Conservation (phyloP, 306 rosid species). For the Lathyrus sativus region DNA sequence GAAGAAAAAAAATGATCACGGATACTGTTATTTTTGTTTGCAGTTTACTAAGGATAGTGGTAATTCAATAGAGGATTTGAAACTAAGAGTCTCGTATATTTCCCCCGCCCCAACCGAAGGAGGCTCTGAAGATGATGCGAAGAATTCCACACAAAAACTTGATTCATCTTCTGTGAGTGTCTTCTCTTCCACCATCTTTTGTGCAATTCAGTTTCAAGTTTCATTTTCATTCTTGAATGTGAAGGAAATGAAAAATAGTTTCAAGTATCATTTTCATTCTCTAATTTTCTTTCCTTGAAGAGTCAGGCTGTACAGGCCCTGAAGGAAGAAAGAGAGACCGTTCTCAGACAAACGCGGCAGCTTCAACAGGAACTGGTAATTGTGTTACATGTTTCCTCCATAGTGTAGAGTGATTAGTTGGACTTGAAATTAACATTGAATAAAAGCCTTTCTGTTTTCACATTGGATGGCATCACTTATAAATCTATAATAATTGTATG, state of each 20-base stretch:
- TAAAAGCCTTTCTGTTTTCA: background rate
- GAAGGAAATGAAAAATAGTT: background rate
- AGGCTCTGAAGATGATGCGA: constrained; percentile 67
- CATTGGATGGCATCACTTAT: background rate
- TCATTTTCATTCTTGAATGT: background rate
- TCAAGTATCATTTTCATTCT: constrained; percentile 18
- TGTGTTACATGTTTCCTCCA: constrained; percentile 3
- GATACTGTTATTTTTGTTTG: constrained; percentile 30
- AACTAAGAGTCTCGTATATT: constrained; percentile 73
- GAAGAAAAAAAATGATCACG: constrained; percentile 17
- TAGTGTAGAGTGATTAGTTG: background rate
- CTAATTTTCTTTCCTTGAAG: constrained; percentile 34
- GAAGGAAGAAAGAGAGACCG: constrained; percentile 85
- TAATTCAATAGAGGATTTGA: constrained; percentile 76
- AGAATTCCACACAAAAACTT: constrained; percentile 47
- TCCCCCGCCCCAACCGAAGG: constrained; percentile 51
- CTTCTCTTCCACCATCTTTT: constrained; percentile 12
- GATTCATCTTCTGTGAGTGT: constrained; percentile 70
- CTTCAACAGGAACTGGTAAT: constrained; percentile 89
- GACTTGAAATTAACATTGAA: background rate
- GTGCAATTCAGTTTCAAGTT: constrained; percentile 28
- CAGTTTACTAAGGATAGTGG: constrained; percentile 91
- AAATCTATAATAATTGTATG: background rate
- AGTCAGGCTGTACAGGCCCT: constrained; percentile 57
- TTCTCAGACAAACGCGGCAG: constrained; percentile 66